phyloP scores from a whole-genome alignment of 768 basidiomycete genomes.

The Panus rudis region DNA sequence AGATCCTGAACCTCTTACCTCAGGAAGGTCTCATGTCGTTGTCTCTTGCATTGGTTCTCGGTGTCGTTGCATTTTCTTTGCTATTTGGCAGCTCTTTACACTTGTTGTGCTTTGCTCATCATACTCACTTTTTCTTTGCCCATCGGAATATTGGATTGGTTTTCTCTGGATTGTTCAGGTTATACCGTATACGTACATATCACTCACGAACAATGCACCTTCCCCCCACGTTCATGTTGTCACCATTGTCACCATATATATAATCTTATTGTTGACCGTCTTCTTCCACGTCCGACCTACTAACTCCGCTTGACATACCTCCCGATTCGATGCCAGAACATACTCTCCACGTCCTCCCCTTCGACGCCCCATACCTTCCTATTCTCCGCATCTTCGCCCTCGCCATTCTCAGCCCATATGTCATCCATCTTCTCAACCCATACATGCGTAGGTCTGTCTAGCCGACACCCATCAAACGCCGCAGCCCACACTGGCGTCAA shows the following conservation, averaged over 20 bases:
- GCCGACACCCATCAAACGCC: constrained; percentile 54
- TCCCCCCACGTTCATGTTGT: too few species aligned
- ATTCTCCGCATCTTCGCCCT: too few species aligned
- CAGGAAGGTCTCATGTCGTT: too few species aligned
- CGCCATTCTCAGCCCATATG: too few species aligned
- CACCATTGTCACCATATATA: too few species aligned
- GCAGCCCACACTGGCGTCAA: constrained; percentile 67
- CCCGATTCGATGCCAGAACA: constrained; percentile 7
- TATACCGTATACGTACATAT: background rate
- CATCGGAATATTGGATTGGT: background rate
- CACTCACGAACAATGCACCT: background rate
- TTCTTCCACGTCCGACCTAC: background rate
- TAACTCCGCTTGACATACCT: constrained; percentile 1
- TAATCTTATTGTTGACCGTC: background rate
- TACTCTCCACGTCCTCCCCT: constrained; percentile 2
- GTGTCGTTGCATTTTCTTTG: too few species aligned
- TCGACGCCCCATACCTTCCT: constrained; percentile 3
- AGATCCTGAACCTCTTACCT: too few species aligned
- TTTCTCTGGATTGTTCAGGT: background rate
- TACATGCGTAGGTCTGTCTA: constrained; percentile 44
- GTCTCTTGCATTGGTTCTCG: too few species aligned
- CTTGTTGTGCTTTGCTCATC: too few species aligned
- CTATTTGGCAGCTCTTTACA: too few species aligned
- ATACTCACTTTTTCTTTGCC: background rate
- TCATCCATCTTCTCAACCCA: constrained; percentile 3